A percentile compares a stretch with the other conserved stretches of the same genome.
Evolutionary conservation across 495 filamentous ascomycete species (phyloP).

Genomic region (Penicillium alfredii): DNA sequence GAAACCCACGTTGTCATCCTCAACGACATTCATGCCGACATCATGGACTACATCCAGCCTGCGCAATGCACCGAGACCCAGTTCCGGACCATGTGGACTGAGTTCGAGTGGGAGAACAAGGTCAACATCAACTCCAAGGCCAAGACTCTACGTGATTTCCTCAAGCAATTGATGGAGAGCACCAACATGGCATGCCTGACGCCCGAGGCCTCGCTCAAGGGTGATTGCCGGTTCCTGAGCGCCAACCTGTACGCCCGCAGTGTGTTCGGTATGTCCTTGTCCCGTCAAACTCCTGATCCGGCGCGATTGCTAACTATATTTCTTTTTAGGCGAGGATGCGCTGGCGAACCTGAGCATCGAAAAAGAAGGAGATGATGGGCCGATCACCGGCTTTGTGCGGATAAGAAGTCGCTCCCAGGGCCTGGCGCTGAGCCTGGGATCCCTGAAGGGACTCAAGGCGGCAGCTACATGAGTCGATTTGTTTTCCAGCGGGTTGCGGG

Average conservation of each 20-base stretch:
- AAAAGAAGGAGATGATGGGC: slow-evolving; percentile 91
- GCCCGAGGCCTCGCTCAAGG: slow-evolving; percentile 91
- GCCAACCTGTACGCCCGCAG: slow-evolving; percentile 96
- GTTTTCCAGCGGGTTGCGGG: slow-evolving; percentile 25
- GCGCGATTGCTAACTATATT: slow-evolving; percentile 19
- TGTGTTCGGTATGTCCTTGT: slow-evolving; percentile 79
- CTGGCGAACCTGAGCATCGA: slow-evolving; percentile 97
- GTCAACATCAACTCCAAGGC: slow-evolving; percentile 99
- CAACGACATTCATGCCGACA: slow-evolving; percentile 97
- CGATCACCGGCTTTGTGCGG: slow-evolving; percentile 96
- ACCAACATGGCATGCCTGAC: slow-evolving; percentile 99
- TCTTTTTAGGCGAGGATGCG: slow-evolving; percentile 83
- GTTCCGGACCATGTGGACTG: slow-evolving; percentile 99
- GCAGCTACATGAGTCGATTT: slow-evolving; percentile 40
- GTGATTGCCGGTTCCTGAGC: slow-evolving; percentile 96
- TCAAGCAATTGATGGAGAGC: slow-evolving; percentile 90
- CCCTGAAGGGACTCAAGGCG: slow-evolving; percentile 84
- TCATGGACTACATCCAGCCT: slow-evolving; percentile 99
- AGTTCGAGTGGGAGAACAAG: slow-evolving; percentile 99
- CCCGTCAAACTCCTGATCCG: slow-evolving; percentile 9
- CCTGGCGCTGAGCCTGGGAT: slow-evolving; percentile 87
- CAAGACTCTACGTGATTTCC: slow-evolving; percentile 85
- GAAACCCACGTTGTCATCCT: slow-evolving; percentile 97
- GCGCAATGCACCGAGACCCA: slow-evolving; percentile 95
- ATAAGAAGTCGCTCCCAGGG: slow-evolving; percentile 98